A percentile compares a stretch with the other conserved stretches of the same genome.
These are phyloP conservation scores for Pogostemon cablin DNA, from an alignment of 257 asterid species.

Conservation along the genomic window DNA sequence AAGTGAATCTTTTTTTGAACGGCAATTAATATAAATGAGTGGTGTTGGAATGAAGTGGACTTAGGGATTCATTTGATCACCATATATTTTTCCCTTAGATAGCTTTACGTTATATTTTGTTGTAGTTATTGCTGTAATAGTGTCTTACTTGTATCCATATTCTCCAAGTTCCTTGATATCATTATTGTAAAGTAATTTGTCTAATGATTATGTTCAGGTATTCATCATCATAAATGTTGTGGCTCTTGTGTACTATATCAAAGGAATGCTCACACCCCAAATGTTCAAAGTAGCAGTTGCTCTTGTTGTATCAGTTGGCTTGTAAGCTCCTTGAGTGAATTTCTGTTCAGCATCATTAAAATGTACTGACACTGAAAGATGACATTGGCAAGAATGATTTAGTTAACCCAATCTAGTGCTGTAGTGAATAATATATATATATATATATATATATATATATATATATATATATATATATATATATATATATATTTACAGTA, in stretches of 20 bases:
- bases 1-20: slow-evolving; percentile 9
- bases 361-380: background rate
- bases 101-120: no score
- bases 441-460: background rate
- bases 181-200: slow-evolving; percentile 4
- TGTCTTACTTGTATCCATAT: background rate
- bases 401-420: background rate
- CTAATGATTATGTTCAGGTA: slow-evolving; percentile 60
- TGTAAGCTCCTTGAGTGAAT: slow-evolving; percentile 56
- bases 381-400: slow-evolving; percentile 6
- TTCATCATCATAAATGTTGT: slow-evolving; percentile 87
- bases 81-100: no score
- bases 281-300: slow-evolving; percentile 98
- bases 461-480: no score
- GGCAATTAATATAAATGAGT: background rate
- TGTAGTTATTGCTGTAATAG: no score
- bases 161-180: background rate
- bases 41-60: background rate
- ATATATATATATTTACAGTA: no score
- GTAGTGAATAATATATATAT: background rate
- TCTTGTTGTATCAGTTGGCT: slow-evolving; percentile 79
- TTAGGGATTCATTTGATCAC: slow-evolving; percentile 26
- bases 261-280: slow-evolving; percentile 85
- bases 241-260: slow-evolving; percentile 90
- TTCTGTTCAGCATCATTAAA: background rate